Percentiles rank a stretch among this genome's conserved stretches.
phyloP scores from a whole-genome alignment of 805 yeast genomes.

The Candida broadrunensis region DNA sequence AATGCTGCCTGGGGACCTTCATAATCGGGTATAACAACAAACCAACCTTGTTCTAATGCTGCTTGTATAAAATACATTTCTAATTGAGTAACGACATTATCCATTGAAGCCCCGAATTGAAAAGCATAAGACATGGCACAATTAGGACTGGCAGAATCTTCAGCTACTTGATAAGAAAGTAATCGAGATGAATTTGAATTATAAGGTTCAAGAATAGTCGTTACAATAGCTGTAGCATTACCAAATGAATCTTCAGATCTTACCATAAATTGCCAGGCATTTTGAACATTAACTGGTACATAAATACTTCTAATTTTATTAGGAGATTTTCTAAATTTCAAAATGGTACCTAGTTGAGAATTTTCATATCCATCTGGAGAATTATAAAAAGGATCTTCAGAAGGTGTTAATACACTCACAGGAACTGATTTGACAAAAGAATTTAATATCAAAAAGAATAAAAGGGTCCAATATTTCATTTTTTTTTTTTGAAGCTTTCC shows the following conservation, averaged over 20 bases:
- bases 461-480: background rate
- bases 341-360: constrained; percentile 18
- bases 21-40: constrained; percentile 32
- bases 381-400: constrained; percentile 21
- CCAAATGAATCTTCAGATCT: constrained; percentile 22
- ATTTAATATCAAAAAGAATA: constrained; percentile 4
- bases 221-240: constrained; percentile 19
- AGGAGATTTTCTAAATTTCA: constrained; percentile 19
- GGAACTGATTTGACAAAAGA: constrained; percentile 9
- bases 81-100: constrained; percentile 9
- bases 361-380: constrained; percentile 20
- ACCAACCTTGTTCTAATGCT: constrained; percentile 27
- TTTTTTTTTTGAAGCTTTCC: background rate
- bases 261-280: constrained; percentile 20
- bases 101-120: constrained; percentile 9
- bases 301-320: constrained; percentile 12
- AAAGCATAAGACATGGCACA: constrained; percentile 28
- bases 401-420: constrained; percentile 6
- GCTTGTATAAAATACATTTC: constrained; percentile 16
- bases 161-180: constrained; percentile 24
- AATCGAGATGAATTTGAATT: constrained; percentile 24
- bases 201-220: constrained; percentile 27
- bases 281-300: constrained; percentile 17
- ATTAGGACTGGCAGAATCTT: constrained; percentile 23
- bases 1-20: constrained; percentile 32